Evolutionary conservation across 129 eudicot genomes (phyloP).

Genomic region (Logfia minima): DNA sequence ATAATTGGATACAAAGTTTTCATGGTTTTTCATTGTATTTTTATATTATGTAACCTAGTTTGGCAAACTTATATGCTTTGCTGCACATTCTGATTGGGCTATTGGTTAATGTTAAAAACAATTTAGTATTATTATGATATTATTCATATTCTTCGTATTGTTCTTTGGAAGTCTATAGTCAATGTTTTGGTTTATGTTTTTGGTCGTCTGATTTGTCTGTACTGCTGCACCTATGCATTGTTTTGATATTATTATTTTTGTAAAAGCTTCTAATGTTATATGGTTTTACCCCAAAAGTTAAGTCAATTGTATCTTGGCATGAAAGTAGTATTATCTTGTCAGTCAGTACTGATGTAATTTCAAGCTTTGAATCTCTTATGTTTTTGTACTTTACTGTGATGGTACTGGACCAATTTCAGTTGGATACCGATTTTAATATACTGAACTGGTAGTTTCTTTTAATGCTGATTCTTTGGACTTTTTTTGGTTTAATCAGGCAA

Average conservation of each 20-base stretch:
- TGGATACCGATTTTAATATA: background rate
- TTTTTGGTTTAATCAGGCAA: slow-evolving; percentile 49
- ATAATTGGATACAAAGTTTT: background rate
- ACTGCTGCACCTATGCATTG: background rate
- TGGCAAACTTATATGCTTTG: slow-evolving; percentile 7
- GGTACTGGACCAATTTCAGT: background rate
- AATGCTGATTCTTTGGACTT: background rate
- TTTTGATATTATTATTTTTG: background rate
- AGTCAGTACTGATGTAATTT: background rate
- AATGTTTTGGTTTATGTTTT: background rate
- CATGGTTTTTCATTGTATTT: background rate
- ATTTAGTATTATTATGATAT: background rate
- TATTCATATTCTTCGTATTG: background rate
- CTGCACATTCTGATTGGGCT: slow-evolving; percentile 8
- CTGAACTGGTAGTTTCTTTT: slow-evolving; percentile 4
- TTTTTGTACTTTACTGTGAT: background rate
- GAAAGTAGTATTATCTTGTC: slow-evolving; percentile 2
- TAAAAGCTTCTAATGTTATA: background rate
- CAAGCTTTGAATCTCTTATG: background rate
- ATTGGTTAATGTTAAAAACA: background rate
- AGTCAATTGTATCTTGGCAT: background rate
- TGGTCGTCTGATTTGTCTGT: background rate
- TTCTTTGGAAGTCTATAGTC: background rate
- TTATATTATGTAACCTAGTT: background rate
- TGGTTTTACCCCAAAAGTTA: background rate